Percentiles rank a stretch among this genome's conserved stretches.
These are phyloP conservation scores for Salinomyces thailandicus DNA, from an alignment of 2,329 filamentous ascomycete species.

Conservation along the genomic window DNA sequence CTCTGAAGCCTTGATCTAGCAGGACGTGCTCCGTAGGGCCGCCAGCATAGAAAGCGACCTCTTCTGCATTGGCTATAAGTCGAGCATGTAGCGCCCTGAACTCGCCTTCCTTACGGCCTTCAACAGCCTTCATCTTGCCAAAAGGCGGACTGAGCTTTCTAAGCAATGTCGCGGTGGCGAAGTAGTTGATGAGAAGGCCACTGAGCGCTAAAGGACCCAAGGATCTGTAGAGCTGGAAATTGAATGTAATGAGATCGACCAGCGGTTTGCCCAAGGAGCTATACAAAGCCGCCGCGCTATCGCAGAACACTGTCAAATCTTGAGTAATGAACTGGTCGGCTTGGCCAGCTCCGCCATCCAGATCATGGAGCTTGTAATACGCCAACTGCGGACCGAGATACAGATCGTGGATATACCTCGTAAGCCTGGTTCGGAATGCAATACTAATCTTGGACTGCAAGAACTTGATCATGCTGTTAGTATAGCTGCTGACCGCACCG, in stretches of 20 bases:
- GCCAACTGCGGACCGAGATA: slow-evolving; percentile 92
- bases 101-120: slow-evolving; percentile 89
- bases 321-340: slow-evolving; percentile 97
- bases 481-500: slow-evolving; percentile 87
- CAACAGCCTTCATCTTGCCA: slow-evolving; percentile 90
- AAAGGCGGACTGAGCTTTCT: slow-evolving; percentile 86
- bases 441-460: slow-evolving; percentile 97
- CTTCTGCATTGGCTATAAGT: slow-evolving; percentile 91
- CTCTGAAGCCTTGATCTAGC: slow-evolving; percentile 82
- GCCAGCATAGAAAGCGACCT: slow-evolving; percentile 94
- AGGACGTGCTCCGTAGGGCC: slow-evolving; percentile 92
- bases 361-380: slow-evolving; percentile 88
- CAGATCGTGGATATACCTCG: slow-evolving; percentile 91
- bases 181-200: slow-evolving; percentile 83
- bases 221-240: slow-evolving; percentile 89
- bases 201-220: slow-evolving; percentile 79
- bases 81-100: slow-evolving; percentile 86
- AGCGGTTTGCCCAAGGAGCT: slow-evolving; percentile 96
- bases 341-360: slow-evolving; percentile 86
- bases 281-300: slow-evolving; percentile 81
- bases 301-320: slow-evolving; percentile 90
- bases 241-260: slow-evolving; percentile 95
- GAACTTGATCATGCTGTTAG: slow-evolving; percentile 98
- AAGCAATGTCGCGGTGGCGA: slow-evolving; percentile 82
- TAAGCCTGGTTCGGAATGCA: slow-evolving; percentile 88